phyloP scores from a whole-genome alignment of 2,329 filamentous ascomycete species.

The Fusarium acutatum region DNA sequence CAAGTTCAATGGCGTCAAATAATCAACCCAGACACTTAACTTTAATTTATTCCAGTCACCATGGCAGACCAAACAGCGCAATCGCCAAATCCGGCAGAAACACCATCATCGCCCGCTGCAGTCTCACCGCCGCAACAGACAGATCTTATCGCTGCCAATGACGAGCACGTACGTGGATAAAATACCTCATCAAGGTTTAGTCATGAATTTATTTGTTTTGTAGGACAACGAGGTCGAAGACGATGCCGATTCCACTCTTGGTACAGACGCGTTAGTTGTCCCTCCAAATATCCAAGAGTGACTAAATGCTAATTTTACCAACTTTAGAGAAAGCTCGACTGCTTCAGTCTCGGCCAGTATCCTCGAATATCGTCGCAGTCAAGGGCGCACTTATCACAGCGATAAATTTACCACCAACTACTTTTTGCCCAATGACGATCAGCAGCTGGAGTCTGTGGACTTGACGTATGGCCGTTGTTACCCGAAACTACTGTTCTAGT shows the following conservation, averaged over 20 bases:
- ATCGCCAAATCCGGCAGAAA: neutral
- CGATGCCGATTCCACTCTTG: neutral
- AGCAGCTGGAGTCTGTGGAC: conserved; percentile 16
- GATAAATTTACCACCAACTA: conserved; percentile 19
- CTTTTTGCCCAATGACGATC: conserved; percentile 13
- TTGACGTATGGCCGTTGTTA: neutral
- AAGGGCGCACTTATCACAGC: conserved; percentile 23
- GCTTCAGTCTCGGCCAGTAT: conserved; percentile 18
- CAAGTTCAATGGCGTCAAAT: neutral
- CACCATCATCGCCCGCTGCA: neutral
- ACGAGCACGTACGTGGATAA: neutral
- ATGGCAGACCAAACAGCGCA: neutral
- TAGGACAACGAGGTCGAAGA: neutral
- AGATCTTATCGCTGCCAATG: neutral
- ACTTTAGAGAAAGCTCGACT: conserved; percentile 7
- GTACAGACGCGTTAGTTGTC: neutral
- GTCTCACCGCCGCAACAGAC: neutral
- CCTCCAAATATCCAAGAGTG: fast-evolving
- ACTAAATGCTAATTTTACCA: neutral
- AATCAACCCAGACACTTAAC: neutral
- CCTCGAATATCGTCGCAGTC: conserved; percentile 16
- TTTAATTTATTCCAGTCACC: neutral
- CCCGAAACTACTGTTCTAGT: fast-evolving
- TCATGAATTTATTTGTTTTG: neutral
- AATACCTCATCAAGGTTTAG: neutral